These are phyloP conservation scores for Rhizodiscina lignyota DNA, from an alignment of 495 filamentous ascomycete species.

Conservation along the genomic window DNA sequence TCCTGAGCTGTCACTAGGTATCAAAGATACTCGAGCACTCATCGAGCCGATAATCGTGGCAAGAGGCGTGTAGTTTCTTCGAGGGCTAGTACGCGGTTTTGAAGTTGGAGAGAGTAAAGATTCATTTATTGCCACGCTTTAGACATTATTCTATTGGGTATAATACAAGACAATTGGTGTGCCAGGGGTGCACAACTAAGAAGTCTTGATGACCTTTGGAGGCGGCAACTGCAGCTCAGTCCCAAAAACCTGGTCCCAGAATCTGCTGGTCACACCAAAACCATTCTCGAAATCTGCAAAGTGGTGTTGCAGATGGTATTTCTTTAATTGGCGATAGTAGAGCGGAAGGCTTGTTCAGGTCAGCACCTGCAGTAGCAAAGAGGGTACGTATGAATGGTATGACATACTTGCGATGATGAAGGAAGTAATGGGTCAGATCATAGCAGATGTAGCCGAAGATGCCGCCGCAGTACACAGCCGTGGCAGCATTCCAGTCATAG, in stretches of 20 bases:
- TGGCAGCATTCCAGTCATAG: constrained; percentile 70
- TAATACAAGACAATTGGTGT: no score
- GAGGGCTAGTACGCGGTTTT: no score
- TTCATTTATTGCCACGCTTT: no score
- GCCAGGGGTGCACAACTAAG: no score
- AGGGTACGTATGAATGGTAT: background rate
- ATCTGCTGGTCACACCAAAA: constrained; percentile 95
- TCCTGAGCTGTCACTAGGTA: no score
- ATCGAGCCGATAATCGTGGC: no score
- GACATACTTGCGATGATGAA: constrained; percentile 88
- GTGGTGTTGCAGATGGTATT: constrained; percentile 92
- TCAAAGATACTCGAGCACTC: no score
- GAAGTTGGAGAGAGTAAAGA: no score
- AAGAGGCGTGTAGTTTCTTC: no score
- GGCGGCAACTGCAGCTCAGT: constrained; percentile 50
- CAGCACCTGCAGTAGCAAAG: constrained; percentile 5
- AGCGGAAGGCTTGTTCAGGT: constrained; percentile 43
- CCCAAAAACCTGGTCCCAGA: constrained; percentile 90
- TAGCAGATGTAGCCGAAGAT: constrained; percentile 94
- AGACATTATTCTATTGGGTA: no score
- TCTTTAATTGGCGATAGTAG: constrained; percentile 83
- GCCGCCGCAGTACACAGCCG: constrained; percentile 68
- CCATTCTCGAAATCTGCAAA: constrained; percentile 93
- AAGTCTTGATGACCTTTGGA: constrained; percentile 23
- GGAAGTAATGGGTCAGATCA: constrained; percentile 95